Percentiles rank a stretch among this genome's conserved stretches.
phyloP scores from a whole-genome alignment of 352 stramenopile genomes.

The Phytophthora pini region DNA sequence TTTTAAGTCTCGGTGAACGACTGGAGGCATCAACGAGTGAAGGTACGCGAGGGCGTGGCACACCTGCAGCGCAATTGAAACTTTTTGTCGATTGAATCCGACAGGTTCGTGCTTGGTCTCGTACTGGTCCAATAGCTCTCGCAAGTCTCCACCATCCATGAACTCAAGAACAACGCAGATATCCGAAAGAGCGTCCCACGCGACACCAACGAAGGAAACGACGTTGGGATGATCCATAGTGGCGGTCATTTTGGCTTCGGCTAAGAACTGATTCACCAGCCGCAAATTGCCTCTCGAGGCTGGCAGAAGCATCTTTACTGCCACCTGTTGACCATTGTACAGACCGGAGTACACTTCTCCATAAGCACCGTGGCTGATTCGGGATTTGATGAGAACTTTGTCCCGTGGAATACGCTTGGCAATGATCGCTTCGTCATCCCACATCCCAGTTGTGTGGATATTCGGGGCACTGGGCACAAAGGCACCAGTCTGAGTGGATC shows the following conservation, averaged over 20 bases:
- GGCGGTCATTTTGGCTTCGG: conserved; percentile 47
- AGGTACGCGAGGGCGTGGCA: conserved; percentile 36
- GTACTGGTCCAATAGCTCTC: conserved; percentile 37
- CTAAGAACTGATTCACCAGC: conserved; percentile 35
- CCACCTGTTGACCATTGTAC: conserved; percentile 40
- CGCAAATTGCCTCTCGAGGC: background rate
- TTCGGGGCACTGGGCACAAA: background rate
- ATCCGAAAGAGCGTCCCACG: conserved; percentile 46
- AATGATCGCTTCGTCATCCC: conserved; percentile 41
- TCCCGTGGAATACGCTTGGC: conserved; percentile 37
- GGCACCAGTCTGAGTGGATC: background rate
- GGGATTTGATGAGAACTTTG: conserved; percentile 19
- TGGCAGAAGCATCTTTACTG: conserved; percentile 46
- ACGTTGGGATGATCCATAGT: conserved; percentile 42
- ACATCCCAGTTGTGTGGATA: conserved; percentile 11
- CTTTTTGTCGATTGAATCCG: conserved; percentile 24
- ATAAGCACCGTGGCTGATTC: conserved; percentile 47
- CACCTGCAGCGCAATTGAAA: conserved; percentile 39
- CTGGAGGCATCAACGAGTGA: conserved; percentile 21
- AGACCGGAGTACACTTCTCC: conserved; percentile 50
- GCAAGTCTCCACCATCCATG: conserved; percentile 53
- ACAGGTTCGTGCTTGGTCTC: conserved; percentile 5
- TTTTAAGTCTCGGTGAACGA: conserved; percentile 66
- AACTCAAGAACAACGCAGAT: conserved; percentile 54
- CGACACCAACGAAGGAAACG: conserved; percentile 48